These are phyloP conservation scores for Fraxinus platypoda DNA, from an alignment of 305 asterid species.

Conservation along the genomic window DNA sequence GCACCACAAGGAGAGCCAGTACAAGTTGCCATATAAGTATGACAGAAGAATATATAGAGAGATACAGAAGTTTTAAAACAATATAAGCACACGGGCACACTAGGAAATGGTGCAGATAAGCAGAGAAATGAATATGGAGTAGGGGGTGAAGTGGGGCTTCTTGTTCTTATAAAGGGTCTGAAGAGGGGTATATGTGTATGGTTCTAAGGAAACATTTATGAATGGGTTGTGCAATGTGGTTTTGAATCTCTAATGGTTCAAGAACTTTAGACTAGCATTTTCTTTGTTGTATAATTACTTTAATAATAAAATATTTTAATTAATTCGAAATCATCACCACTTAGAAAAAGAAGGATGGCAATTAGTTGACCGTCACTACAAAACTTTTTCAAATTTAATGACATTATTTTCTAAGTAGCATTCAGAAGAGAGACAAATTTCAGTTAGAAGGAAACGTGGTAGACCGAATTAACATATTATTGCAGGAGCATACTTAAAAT, in stretches of 20 bases:
- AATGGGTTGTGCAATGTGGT: constrained; percentile 63
- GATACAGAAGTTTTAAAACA: background rate
- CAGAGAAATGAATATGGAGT: background rate
- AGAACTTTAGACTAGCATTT: constrained; percentile 1
- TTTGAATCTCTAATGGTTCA: constrained; percentile 15
- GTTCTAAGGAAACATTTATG: constrained; percentile 63
- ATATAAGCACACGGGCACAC: constrained; percentile 54
- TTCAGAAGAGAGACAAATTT: background rate
- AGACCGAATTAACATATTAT: background rate
- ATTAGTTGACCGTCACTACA: background rate
- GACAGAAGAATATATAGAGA: background rate
- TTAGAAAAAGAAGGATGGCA: background rate
- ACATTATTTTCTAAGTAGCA: background rate
- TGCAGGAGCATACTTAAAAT: background rate
- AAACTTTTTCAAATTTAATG: background rate
- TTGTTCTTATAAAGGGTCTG: constrained; percentile 32
- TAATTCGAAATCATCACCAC: background rate
- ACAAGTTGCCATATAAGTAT: constrained; percentile 29
- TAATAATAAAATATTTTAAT: background rate
- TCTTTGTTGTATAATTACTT: background rate
- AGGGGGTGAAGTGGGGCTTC: constrained; percentile 13
- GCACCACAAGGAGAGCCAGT: constrained; percentile 78
- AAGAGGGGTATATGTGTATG: constrained; percentile 53
- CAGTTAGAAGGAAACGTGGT: background rate
- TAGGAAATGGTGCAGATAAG: constrained; percentile 52